phyloP scores from a whole-genome alignment of 345 rosid genomes.

The Raphanus raphanistrum region DNA sequence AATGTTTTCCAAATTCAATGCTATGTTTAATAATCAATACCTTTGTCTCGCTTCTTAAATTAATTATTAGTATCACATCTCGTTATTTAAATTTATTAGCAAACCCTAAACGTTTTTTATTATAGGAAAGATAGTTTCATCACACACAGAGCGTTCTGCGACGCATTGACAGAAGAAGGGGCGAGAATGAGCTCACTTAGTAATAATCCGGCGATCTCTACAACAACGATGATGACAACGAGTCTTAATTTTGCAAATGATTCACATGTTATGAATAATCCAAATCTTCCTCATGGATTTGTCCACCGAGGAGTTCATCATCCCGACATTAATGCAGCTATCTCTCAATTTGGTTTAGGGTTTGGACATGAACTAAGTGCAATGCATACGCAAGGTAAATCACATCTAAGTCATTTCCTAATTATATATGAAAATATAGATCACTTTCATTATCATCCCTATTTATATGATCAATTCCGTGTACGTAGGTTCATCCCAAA shows the following conservation, averaged over 20 bases:
- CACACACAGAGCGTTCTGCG: constrained; percentile 96
- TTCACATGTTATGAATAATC: constrained; percentile 24
- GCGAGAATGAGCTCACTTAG: constrained; percentile 56
- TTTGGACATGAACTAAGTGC: constrained; percentile 48
- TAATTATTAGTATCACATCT: constrained; percentile 3
- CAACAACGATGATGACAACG: neutral
- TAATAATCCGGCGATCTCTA: constrained; percentile 14
- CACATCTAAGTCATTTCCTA: neutral
- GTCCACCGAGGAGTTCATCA: constrained; percentile 52
- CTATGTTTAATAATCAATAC: constrained; percentile 22
- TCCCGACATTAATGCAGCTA: constrained; percentile 40
- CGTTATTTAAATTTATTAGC: neutral
- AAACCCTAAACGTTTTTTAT: constrained; percentile 13
- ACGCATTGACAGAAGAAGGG: constrained; percentile 85
- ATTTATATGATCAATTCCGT: neutral
- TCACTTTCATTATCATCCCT: neutral
- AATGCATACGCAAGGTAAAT: constrained; percentile 41
- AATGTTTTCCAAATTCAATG: constrained; percentile 44
- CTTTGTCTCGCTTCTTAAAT: neutral
- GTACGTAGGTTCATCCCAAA: constrained; percentile 50
- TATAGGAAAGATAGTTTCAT: constrained; percentile 94
- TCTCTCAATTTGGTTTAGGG: constrained; percentile 52
- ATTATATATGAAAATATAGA: neutral
- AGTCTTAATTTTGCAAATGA: constrained; percentile 65
- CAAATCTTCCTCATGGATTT: constrained; percentile 55